Base-by-base conservation (phyloP, 1,284 basidiomycete genomes). In the Ganoderma resinaceum region DNA sequence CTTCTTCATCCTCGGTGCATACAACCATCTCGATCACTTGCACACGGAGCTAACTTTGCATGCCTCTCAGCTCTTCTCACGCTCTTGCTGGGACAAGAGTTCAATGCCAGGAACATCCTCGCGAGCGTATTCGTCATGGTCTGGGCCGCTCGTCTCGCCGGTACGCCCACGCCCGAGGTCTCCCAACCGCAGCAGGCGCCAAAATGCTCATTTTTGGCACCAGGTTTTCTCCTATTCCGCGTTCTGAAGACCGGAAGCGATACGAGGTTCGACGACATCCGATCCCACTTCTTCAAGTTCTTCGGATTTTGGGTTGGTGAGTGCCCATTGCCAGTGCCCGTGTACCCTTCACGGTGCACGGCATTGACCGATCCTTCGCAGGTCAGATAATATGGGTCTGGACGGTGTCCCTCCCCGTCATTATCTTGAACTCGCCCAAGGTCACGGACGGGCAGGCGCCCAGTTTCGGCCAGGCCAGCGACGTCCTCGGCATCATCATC, bases 231-330 rank as follows among this genome's bases (percentile, higher is more conserved):
- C 9, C 82, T 92, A 20, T 89, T 88, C 78, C 86, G 90, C 20
- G 90, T 93, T 3, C 75, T 92, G 53, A 91, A 89, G 76, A 88
- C 84, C 7, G 90, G 90, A 2, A 87, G 86, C 66, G 90, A 93
- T 73, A 83, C 81, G 6, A 84, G 90, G 4, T 92, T 92, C 72
- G 90, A 92, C 72, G 85, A 89, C 20, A 91, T 92, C 63, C 80
- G 91, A 9, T 82, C 84, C 1, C 84, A 89, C 76, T 91, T 92
- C 76, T 87, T 88, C 81, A 89, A 88, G 73, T 92, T 91, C 76
- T 78, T 90, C 11, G 89, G 80, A 7, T 87, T 87, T 70, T 88
- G 86, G 86, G 77, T 88, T 63, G 86, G 86, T 85, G 63, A 23
- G 69, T 61, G 12, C 31, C 0, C 9, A 12, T 14, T 26, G 26